Percentiles rank a stretch among this genome's conserved stretches.
Evolutionary conservation across 2,329 filamentous ascomycete genomes (phyloP).

Genomic region (Pseudogymnoascus sp.): DNA sequence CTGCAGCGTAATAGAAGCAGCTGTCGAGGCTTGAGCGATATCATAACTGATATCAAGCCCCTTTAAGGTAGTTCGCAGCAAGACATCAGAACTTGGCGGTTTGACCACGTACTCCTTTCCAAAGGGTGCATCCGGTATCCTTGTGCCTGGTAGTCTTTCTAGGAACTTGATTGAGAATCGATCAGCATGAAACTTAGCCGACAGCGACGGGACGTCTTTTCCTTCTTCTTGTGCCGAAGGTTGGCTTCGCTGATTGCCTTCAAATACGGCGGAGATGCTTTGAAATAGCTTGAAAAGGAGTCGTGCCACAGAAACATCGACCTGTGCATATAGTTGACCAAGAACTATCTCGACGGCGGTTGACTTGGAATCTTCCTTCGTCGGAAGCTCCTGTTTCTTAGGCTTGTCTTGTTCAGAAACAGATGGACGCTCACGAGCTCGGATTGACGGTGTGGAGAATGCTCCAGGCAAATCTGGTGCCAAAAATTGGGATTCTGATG

Average conservation of each 20-base stretch:
- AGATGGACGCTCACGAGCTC: slow-evolving; percentile 13
- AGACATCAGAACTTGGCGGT: slow-evolving; percentile 21
- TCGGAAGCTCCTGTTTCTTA: slow-evolving; percentile 5
- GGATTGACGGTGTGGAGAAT: slow-evolving; percentile 43
- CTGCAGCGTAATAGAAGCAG: slow-evolving; percentile 34
- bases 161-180: slow-evolving; percentile 27
- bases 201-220: slow-evolving; percentile 7
- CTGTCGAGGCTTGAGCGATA: slow-evolving; percentile 16
- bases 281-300: slow-evolving; percentile 25
- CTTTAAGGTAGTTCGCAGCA: slow-evolving; percentile 23
- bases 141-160: slow-evolving; percentile 25
- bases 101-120: slow-evolving; percentile 4
- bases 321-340: slow-evolving; percentile 23
- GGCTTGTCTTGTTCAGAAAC: slow-evolving; percentile 14
- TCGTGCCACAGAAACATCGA: slow-evolving; percentile 29
- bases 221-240: neutral
- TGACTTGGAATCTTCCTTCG: slow-evolving; percentile 14
- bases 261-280: slow-evolving; percentile 15
- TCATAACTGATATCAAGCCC: slow-evolving; percentile 22
- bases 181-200: slow-evolving; percentile 21
- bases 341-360: slow-evolving; percentile 24
- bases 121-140: slow-evolving; percentile 13
- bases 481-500: slow-evolving; percentile 25
- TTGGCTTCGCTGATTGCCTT: neutral
- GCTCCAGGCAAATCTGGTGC: slow-evolving; percentile 52